Evolutionary conservation across 768 basidiomycete species (phyloP).

Genomic region (Trametes punicea): DNA sequence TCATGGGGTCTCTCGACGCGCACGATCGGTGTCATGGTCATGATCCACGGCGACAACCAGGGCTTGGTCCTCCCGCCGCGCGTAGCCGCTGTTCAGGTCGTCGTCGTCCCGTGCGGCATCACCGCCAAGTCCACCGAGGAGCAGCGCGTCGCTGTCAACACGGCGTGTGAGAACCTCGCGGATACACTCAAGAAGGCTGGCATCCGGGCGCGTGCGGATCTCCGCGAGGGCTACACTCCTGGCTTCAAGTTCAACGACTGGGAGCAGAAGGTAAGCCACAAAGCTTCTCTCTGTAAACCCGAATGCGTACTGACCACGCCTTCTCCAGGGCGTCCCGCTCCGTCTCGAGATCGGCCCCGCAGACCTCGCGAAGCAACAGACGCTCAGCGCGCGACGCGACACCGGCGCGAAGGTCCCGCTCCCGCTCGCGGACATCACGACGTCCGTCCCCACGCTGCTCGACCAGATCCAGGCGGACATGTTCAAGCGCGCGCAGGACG

Average conservation of each 20-base stretch:
- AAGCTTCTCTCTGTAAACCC: no score
- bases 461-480: constrained; percentile 87
- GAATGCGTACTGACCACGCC: not conserved
- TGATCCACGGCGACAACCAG: constrained; percentile 98
- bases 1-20: constrained; percentile 98
- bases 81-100: constrained; percentile 88
- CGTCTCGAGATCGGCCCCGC: constrained; percentile 96
- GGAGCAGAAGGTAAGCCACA: constrained; percentile 94
- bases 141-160: constrained; percentile 67
- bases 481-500: constrained; percentile 72
- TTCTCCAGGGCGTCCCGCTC: constrained; percentile 82
- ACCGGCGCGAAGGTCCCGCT: constrained; percentile 60
- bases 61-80: constrained; percentile 96
- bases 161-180: constrained; percentile 75
- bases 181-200: constrained; percentile 66
- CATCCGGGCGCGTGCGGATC: constrained; percentile 83
- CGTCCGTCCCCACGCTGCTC: constrained; percentile 60
- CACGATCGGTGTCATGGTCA: constrained; percentile 97
- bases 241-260: constrained; percentile 99
- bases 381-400: constrained; percentile 80
- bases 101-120: constrained; percentile 92
- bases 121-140: constrained; percentile 77
- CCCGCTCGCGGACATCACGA: constrained; percentile 45
- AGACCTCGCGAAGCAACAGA: constrained; percentile 81
- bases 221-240: constrained; percentile 94